phyloP scores from a whole-genome alignment of 2,329 filamentous ascomycete species.

The Elsinoe perseae region DNA sequence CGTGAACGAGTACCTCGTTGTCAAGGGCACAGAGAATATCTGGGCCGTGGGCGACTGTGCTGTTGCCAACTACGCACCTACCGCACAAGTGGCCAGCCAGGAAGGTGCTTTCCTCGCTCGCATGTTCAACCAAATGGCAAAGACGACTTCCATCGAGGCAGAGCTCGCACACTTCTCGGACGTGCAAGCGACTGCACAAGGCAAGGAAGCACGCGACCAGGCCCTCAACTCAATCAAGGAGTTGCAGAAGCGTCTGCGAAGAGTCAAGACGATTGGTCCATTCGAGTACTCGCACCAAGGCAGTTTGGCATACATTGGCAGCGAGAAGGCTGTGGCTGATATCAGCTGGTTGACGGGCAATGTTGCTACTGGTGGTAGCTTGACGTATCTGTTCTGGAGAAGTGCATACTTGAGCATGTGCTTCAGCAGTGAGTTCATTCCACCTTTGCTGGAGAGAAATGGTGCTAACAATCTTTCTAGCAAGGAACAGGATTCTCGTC shows the following conservation, averaged over 20 bases:
- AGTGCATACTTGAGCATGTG: constrained; percentile 99
- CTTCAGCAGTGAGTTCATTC: constrained; percentile 82
- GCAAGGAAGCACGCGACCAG: constrained; percentile 41
- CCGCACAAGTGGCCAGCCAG: constrained; percentile 91
- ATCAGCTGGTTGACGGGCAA: constrained; percentile 97
- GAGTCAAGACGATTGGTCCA: constrained; percentile 89
- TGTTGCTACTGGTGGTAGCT: constrained; percentile 74
- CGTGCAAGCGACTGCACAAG: constrained; percentile 56
- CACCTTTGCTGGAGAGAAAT: not conserved
- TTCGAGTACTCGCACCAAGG: constrained; percentile 99
- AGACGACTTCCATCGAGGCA: constrained; percentile 73
- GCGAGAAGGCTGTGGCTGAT: constrained; percentile 94
- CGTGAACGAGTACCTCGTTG: constrained; percentile 97
- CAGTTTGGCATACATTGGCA: constrained; percentile 93
- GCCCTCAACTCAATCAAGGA: constrained; percentile 71
- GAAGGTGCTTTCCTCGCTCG: constrained; percentile 91
- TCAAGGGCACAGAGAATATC: constrained; percentile 92
- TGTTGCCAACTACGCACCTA: constrained; percentile 93
- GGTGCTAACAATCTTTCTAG: constrained; percentile 39
- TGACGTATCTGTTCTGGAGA: constrained; percentile 98
- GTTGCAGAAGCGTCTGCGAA: constrained; percentile 75
- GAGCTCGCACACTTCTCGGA: constrained; percentile 63
- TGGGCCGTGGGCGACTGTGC: constrained; percentile 98
- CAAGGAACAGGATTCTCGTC: constrained; percentile 89
- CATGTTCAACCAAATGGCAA: constrained; percentile 98